Percentiles rank a stretch among this genome's conserved stretches.
phyloP scores from a whole-genome alignment of 768 basidiomycete species.

The Suillus plorans region DNA sequence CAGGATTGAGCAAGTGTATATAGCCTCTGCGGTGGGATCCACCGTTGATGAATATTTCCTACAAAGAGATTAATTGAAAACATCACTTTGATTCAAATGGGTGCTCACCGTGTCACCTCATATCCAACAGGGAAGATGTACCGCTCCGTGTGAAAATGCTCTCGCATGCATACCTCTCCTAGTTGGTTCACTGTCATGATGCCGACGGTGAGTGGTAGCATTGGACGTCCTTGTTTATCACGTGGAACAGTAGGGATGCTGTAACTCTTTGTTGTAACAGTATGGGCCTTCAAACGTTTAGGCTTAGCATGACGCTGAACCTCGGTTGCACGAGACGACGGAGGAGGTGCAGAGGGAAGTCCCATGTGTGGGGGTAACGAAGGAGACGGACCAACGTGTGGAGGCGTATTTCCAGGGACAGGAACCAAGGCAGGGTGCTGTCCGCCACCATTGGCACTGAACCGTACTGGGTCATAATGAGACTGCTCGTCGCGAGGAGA shows the following conservation, averaged over 20 bases:
- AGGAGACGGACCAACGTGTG: constrained; percentile 23
- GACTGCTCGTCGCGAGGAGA: constrained; percentile 35
- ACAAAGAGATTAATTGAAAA: constrained; percentile 10
- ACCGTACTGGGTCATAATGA: constrained; percentile 22
- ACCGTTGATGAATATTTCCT: constrained; percentile 81
- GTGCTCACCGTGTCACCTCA: constrained; percentile 68
- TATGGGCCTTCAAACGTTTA: constrained; percentile 78
- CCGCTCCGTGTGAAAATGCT: constrained; percentile 84
- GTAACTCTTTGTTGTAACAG: constrained; percentile 72
- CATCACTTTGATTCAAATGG: background rate
- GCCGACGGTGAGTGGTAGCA: constrained; percentile 79
- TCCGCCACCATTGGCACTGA: constrained; percentile 21
- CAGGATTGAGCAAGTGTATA: constrained; percentile 81
- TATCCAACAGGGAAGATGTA: constrained; percentile 90
- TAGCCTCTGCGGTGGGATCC: constrained; percentile 63
- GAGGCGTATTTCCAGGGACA: constrained; percentile 18
- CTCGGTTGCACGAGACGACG: constrained; percentile 25
- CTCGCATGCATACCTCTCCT: constrained; percentile 76
- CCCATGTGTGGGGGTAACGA: constrained; percentile 10
- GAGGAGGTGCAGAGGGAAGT: constrained; percentile 16
- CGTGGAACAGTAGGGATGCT: constrained; percentile 80
- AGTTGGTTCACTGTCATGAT: constrained; percentile 82
- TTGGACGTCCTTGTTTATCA: constrained; percentile 66
- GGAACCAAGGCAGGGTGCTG: constrained; percentile 18
- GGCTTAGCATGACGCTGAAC: constrained; percentile 56